Evolutionary conservation across 306 rosid species (phyloP).

Genomic region (Macrotyloma uniflorum): DNA sequence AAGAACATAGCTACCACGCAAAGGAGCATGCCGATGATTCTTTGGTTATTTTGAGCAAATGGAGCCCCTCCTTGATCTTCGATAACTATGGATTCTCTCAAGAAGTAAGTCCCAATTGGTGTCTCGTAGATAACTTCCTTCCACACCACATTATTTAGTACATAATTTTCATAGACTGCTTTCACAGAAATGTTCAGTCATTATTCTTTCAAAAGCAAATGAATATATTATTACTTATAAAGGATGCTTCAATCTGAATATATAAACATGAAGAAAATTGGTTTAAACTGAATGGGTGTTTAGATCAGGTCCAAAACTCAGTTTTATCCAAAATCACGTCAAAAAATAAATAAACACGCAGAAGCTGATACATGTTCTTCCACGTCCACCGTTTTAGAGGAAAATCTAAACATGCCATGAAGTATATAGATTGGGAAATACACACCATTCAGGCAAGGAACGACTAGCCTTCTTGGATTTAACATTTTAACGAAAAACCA

Average conservation of each 20-base stretch:
- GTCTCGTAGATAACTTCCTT: constrained; percentile 1
- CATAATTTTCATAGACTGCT: not conserved
- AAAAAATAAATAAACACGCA: no score
- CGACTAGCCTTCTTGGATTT: not conserved
- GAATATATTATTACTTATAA: not conserved
- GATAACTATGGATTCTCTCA: not conserved
- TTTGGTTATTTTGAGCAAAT: constrained; percentile 1
- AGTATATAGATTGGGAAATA: not conserved
- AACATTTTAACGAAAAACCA: not conserved
- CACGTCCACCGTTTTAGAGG: no score
- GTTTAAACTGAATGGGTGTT: not conserved
- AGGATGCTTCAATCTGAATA: not conserved
- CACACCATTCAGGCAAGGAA: not conserved
- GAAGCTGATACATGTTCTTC: not conserved
- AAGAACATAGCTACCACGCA: not conserved
- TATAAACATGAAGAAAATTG: not conserved
- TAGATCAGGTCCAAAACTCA: not conserved
- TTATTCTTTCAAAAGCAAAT: not conserved
- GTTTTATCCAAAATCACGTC: not conserved
- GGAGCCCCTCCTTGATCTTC: constrained; percentile 12
- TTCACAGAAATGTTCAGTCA: not conserved
- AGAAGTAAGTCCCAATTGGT: constrained; percentile 2
- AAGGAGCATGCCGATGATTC: constrained; percentile 15
- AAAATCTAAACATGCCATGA: not conserved
- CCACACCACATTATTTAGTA: not conserved